phyloP scores from a whole-genome alignment of 345 rosid genomes.

The Melaleuca quinquenervia region DNA sequence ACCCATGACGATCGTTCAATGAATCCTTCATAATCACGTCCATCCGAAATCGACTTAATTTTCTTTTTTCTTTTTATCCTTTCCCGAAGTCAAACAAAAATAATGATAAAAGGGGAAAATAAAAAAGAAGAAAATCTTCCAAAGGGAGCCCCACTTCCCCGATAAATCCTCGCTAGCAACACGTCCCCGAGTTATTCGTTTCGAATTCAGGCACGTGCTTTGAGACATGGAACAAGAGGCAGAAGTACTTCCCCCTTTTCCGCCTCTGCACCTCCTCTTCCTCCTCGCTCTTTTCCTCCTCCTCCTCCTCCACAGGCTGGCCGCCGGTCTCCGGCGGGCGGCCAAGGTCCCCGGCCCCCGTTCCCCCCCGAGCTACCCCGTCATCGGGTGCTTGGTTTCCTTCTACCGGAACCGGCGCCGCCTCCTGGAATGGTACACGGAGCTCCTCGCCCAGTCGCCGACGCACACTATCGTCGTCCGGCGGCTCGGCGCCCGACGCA shows the following conservation, averaged over 20 bases:
- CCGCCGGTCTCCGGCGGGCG: not conserved
- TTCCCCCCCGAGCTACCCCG: conserved; percentile 42
- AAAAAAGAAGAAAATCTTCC: not conserved
- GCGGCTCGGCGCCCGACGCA: conserved; percentile 50
- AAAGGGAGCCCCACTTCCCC: not conserved
- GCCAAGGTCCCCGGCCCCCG: not conserved
- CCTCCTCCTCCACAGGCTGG: not conserved
- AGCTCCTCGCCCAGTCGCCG: conserved; percentile 40
- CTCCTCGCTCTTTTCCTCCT: not conserved
- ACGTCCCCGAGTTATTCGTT: not conserved
- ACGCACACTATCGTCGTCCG: conserved; percentile 43
- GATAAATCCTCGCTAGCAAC: not conserved
- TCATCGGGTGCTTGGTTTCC: conserved; percentile 62
- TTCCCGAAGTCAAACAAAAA: not conserved
- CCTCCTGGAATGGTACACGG: conserved; percentile 74
- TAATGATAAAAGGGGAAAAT: not conserved
- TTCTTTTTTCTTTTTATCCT: not conserved
- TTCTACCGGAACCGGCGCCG: conserved; percentile 57
- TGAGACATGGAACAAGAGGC: not conserved
- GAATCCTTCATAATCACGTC: not conserved
- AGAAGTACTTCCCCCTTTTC: not conserved
- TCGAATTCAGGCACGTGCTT: not conserved
- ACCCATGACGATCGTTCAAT: not conserved
- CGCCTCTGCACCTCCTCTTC: not conserved
- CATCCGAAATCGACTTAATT: not conserved